These are phyloP conservation scores for Saccharum hybrid DNA, from an alignment of 202 grass and related monocot genomes.

Conservation along the genomic window DNA sequence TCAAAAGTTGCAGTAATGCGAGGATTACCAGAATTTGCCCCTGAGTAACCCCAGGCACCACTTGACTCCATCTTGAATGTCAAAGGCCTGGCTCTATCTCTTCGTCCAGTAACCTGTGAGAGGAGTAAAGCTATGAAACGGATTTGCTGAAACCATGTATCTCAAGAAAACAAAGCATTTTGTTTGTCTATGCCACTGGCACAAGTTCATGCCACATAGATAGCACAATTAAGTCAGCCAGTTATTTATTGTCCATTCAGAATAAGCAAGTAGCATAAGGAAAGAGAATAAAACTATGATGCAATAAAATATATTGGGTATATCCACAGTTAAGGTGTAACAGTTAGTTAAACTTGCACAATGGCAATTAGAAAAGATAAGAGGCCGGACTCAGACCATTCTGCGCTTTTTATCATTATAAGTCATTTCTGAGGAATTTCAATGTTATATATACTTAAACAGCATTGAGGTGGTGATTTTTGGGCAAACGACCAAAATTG, in stretches of 20 bases:
- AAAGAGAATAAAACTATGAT: not conserved
- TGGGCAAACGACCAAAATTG: not conserved
- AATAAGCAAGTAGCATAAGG: not conserved
- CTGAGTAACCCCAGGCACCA: constrained; percentile 94
- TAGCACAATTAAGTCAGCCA: not conserved
- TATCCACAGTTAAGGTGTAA: not conserved
- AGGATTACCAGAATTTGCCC: constrained; percentile 83
- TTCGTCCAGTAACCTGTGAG: constrained; percentile 85
- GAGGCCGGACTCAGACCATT: not conserved
- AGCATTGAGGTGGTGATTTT: not conserved
- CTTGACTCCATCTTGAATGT: constrained; percentile 95
- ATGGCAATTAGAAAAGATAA: not conserved
- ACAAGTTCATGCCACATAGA: not conserved
- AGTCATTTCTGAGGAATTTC: not conserved
- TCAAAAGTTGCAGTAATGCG: constrained; percentile 77
- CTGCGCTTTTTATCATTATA: not conserved
- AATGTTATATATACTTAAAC: not conserved
- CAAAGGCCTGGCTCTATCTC: constrained; percentile 90
- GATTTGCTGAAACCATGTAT: not conserved
- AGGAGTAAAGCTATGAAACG: constrained; percentile 29
- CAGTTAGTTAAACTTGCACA: not conserved
- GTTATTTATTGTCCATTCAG: not conserved
- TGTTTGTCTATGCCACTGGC: constrained; percentile 1
- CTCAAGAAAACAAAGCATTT: constrained; percentile 14
- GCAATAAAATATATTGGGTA: not conserved